phyloP scores from a whole-genome alignment of 805 yeast genomes.

The Starmerella floris region DNA sequence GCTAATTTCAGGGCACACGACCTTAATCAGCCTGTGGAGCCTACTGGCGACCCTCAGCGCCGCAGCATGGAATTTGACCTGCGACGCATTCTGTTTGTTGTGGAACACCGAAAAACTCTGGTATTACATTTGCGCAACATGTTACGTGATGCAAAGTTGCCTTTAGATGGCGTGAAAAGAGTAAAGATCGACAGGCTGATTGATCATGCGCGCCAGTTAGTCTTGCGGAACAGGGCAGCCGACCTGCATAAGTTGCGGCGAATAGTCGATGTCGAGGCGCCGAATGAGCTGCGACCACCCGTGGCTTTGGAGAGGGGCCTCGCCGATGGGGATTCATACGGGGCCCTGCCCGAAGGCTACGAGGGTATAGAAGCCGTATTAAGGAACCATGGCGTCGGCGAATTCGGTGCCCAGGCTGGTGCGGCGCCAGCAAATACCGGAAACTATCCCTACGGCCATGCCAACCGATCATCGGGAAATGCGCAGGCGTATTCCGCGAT shows the following conservation, averaged over 20 bases:
- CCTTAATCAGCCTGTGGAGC: no score
- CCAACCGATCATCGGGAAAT: not conserved
- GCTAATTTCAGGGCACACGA: no score
- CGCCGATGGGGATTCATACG: no score
- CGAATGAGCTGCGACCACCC: not conserved
- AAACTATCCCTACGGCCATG: not conserved
- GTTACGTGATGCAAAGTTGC: slow-evolving; percentile 31
- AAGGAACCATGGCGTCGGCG: no score
- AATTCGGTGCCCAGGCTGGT: not conserved
- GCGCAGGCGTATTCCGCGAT: slow-evolving; percentile 1
- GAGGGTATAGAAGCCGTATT: no score
- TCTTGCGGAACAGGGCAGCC: not conserved
- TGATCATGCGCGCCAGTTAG: slow-evolving; percentile 14
- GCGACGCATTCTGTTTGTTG: not conserved
- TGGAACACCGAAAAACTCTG: not conserved
- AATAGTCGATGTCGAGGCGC: slow-evolving; percentile 1
- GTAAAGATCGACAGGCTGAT: slow-evolving; percentile 44
- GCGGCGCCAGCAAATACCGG: not conserved
- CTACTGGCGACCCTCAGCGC: no score
- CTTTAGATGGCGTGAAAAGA: slow-evolving; percentile 46
- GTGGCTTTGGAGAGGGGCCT: no score
- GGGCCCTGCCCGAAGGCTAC: no score
- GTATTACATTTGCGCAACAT: slow-evolving; percentile 25
- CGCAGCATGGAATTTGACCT: not conserved
- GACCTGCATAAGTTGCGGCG: slow-evolving; percentile 1